A percentile compares a stretch with the other conserved stretches of the same genome.
Evolutionary conservation across 208 protist genomes (phyloP).

Genomic region (Crithidia fasciculata): DNA sequence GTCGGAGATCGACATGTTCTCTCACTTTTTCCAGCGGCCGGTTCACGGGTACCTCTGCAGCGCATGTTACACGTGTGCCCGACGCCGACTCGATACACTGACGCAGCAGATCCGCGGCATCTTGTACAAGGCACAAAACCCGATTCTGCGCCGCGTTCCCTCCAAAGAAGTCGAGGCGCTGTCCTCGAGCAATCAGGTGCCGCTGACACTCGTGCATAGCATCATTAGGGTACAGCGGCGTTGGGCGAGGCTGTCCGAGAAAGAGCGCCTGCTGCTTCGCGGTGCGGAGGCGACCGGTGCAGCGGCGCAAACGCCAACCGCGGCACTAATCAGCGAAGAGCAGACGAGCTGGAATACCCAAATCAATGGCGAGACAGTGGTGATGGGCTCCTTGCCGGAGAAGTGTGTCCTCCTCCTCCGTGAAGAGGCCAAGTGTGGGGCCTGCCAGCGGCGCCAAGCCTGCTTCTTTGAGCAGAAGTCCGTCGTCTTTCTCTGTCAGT

Average conservation of each 20-base stretch:
- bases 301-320: background rate
- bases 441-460: constrained; percentile 59
- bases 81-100: constrained; percentile 66
- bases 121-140: constrained; percentile 67
- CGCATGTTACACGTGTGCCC: constrained; percentile 72
- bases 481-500: constrained; percentile 79
- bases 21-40: constrained; percentile 78
- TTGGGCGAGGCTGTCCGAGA: constrained; percentile 19
- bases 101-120: constrained; percentile 71
- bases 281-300: background rate
- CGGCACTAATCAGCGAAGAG: constrained; percentile 3
- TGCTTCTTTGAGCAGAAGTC: constrained; percentile 71
- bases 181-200: constrained; percentile 24
- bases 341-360: constrained; percentile 4
- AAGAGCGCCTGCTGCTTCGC: constrained; percentile 2
- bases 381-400: constrained; percentile 43
- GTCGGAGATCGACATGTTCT: constrained; percentile 82
- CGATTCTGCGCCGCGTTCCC: constrained; percentile 50
- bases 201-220: constrained; percentile 24
- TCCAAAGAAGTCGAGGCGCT: constrained; percentile 34
- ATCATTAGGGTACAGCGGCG: constrained; percentile 31
- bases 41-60: constrained; percentile 83
- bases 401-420: constrained; percentile 53
- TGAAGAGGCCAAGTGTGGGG: constrained; percentile 54
- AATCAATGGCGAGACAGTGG: constrained; percentile 3